phyloP scores from a whole-genome alignment of 1,284 basidiomycete genomes.

The Ceratobasidium papillatum region DNA sequence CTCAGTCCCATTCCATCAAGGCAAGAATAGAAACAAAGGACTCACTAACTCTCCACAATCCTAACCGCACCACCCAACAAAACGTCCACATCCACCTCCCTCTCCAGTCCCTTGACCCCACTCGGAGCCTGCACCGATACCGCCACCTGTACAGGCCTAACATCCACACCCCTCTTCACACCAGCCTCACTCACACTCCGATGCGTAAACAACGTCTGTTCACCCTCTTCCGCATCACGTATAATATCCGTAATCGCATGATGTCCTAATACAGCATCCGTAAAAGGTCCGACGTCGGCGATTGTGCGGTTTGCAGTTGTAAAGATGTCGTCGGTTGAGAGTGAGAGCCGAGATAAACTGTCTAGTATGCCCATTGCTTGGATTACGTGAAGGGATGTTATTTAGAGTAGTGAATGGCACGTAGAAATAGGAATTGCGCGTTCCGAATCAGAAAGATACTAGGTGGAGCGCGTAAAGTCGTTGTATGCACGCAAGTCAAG shows the following conservation, averaged over 20 bases:
- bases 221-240: constrained; percentile 28
- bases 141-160: neutral
- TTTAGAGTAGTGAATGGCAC: neutral
- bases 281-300: constrained; percentile 30
- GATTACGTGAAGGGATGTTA: neutral
- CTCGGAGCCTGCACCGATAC: neutral
- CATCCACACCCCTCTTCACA: constrained; percentile 20
- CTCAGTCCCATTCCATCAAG: neutral
- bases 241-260: constrained; percentile 30
- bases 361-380: constrained; percentile 10
- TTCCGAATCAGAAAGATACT: neutral
- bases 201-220: constrained; percentile 33
- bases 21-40: neutral
- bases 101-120: neutral
- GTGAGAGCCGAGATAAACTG: constrained; percentile 17
- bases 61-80: constrained; percentile 14
- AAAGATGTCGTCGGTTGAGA: constrained; percentile 34
- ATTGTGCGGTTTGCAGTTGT: constrained; percentile 26
- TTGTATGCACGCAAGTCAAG: neutral
- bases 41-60: constrained; percentile 30
- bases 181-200: constrained; percentile 18
- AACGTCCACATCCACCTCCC: constrained; percentile 30
- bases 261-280: constrained; percentile 16
- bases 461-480: neutral
- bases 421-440: neutral